Percentiles rank a stretch among this genome's conserved stretches.
phyloP scores from a whole-genome alignment of 345 rosid species.

The Citrus trifoliata region DNA sequence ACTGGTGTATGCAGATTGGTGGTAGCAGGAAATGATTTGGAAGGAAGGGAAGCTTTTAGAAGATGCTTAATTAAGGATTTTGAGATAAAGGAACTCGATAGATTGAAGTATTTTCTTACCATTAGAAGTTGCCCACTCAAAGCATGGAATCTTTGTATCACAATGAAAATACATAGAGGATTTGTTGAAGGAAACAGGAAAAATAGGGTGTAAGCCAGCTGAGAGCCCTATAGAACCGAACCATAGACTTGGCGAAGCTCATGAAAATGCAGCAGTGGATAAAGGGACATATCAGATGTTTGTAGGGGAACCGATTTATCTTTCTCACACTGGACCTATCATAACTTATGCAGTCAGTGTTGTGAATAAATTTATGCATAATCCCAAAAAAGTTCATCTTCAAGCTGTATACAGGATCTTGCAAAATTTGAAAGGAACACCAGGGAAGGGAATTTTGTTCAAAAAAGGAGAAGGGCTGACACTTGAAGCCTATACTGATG shows the following conservation, averaged over 20 bases:
- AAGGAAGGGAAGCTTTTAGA: too few relatives aligned
- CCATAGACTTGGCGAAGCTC: neutral
- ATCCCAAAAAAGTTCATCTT: neutral
- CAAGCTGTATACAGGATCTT: neutral
- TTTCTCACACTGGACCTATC: neutral
- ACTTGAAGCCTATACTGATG: too few relatives aligned
- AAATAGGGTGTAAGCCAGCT: too few relatives aligned
- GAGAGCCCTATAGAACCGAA: neutral
- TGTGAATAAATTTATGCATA: neutral
- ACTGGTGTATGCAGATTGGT: too few relatives aligned
- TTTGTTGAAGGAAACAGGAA: neutral
- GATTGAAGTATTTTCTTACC: too few relatives aligned
- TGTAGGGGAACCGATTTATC: neutral
- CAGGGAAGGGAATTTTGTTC: too few relatives aligned
- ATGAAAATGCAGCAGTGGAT: neutral
- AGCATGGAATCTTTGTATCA: neutral
- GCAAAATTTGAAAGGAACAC: neutral
- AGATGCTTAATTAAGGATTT: too few relatives aligned
- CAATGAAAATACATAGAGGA: neutral
- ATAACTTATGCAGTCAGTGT: neutral
- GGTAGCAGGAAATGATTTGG: too few relatives aligned
- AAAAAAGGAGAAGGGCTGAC: too few relatives aligned
- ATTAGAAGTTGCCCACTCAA: too few relatives aligned
- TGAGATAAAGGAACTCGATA: too few relatives aligned
- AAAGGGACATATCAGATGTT: neutral